Base-by-base conservation (phyloP, 2,329 filamentous ascomycete species). In the Beauveria varroae region DNA sequence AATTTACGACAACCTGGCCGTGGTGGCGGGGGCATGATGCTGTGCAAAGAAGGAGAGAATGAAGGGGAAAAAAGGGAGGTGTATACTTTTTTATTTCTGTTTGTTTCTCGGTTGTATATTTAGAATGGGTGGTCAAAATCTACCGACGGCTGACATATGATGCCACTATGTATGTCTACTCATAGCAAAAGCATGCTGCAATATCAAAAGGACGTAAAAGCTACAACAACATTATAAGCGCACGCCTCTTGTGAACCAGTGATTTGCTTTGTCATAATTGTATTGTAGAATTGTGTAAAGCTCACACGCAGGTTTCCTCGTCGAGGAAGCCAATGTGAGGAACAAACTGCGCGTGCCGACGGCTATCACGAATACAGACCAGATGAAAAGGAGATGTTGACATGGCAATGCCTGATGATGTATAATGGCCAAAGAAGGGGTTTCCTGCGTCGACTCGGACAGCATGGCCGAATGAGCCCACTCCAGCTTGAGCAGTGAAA, bases 1-100 rank as follows among this genome's bases (percentile, higher is more conserved):
- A 74, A 96, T 99, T 65, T 99, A 99, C 72, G 91, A 96, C 67
- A 93, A 91, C 9, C 75, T 99, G 71, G 95, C 95, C 40, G 91
- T 98, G 63, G 93, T 99, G 66, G 88, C 89, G 18, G 90, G 90
- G 51, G 83, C 81, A 54, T 90, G n/a, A 28, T 2, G 16, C 3
- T 28, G 28, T 28, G 28, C 28, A 28, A 50, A 72, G 30, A 74
- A 34, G 8, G 62, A 50, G 68, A 68, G 65, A 63, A 69, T 67
- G 65, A 63, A 69, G 9, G 1, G 8, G 0, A 28, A 9, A 28
- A 28, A 28, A 3, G 12, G 12, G 3, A n/a, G 18, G 64, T 49
- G 64, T 57, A 28, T 46, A 28, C 26, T 14, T 46, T 30, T 6
- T 6, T 34, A 0, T 5, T 37, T 37, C 24, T n/a, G n/a, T 16